phyloP scores from a whole-genome alignment of 768 basidiomycete species.

The Guyanaporus albipodus region DNA sequence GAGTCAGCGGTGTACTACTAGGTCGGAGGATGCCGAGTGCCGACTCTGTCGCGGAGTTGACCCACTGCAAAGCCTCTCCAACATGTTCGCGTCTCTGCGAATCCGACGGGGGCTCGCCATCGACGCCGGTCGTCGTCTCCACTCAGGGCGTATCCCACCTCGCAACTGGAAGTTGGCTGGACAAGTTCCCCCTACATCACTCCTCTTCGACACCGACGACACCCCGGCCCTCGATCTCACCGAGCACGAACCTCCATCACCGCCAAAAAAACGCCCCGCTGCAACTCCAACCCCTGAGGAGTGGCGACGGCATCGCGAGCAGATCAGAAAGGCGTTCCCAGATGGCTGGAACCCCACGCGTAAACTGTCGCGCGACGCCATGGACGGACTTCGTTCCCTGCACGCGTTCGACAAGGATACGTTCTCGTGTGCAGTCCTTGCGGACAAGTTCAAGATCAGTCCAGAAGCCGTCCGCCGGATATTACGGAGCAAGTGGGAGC shows the following conservation, averaged over 20 bases:
- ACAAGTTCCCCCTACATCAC: conserved; percentile 31
- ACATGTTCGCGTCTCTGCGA: conserved; percentile 21
- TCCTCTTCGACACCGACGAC: conserved; percentile 21
- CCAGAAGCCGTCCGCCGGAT: conserved; percentile 80
- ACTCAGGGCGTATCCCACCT: conserved; percentile 23
- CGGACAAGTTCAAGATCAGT: conserved; percentile 72
- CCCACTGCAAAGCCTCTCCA: too few relatives aligned
- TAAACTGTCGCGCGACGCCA: conserved; percentile 78
- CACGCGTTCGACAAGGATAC: conserved; percentile 58
- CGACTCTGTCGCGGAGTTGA: conserved; percentile 19
- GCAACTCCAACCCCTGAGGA: conserved; percentile 38
- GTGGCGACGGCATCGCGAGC: conserved; percentile 47
- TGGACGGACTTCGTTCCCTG: conserved; percentile 72
- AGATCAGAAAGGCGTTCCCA: conserved; percentile 54
- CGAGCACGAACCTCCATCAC: conserved; percentile 30
- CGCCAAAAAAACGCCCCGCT: conserved; percentile 15
- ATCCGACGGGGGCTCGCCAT: conserved; percentile 2
- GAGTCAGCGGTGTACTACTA: too few relatives aligned
- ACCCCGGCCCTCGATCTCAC: conserved; percentile 23
- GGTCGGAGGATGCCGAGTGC: conserved; percentile 23
- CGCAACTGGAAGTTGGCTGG: conserved; percentile 31
- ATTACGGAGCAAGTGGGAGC: conserved; percentile 70
- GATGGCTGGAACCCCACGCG: conserved; percentile 74
- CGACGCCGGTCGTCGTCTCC: conserved; percentile 22
- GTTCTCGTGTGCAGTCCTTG: conserved; percentile 66